These are phyloP conservation scores for Aspergillus nanangensis DNA, from an alignment of 495 filamentous ascomycete genomes.

Conservation along the genomic window DNA sequence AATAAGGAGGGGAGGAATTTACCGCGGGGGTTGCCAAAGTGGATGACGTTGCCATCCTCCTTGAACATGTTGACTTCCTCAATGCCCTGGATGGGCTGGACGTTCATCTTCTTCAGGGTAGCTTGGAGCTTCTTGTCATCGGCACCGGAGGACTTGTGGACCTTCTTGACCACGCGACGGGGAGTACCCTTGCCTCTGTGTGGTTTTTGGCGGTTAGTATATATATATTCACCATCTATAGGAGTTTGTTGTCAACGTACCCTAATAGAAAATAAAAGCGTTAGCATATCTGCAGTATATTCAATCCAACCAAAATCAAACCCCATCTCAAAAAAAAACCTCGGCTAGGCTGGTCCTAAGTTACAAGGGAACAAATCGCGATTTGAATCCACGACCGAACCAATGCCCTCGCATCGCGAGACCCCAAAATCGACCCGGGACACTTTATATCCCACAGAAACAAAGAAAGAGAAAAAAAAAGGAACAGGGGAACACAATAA, in stretches of 20 bases:
- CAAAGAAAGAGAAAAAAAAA: background rate
- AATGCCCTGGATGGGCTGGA: slow-evolving; percentile 95
- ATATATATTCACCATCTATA: background rate
- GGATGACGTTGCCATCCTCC: slow-evolving; percentile 98
- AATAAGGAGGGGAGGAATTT: slow-evolving; percentile 20
- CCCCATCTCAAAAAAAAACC: background rate
- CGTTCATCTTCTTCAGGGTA: slow-evolving; percentile 90
- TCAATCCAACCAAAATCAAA: slow-evolving; percentile 2
- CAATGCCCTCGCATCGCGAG: too few species aligned
- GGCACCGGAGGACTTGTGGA: slow-evolving; percentile 80
- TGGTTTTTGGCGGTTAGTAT: background rate
- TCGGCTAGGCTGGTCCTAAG: background rate
- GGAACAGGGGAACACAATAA: slow-evolving; percentile 7
- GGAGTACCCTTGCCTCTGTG: slow-evolving; percentile 95
- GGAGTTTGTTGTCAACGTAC: slow-evolving; percentile 11
- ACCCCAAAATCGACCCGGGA: background rate
- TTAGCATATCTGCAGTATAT: slow-evolving; percentile 5
- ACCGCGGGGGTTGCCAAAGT: slow-evolving; percentile 98
- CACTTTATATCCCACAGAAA: background rate
- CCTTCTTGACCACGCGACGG: slow-evolving; percentile 96
- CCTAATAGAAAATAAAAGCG: slow-evolving; percentile 8
- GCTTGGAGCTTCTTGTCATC: slow-evolving; percentile 99
- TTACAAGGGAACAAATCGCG: too few species aligned
- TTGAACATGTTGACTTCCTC: slow-evolving; percentile 99
- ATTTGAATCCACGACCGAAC: too few species aligned